Evolutionary conservation across 2,329 filamentous ascomycete genomes (phyloP), one percentile per base, ranked within the genome.

Genomic region (Exophiala sideris): DNA sequence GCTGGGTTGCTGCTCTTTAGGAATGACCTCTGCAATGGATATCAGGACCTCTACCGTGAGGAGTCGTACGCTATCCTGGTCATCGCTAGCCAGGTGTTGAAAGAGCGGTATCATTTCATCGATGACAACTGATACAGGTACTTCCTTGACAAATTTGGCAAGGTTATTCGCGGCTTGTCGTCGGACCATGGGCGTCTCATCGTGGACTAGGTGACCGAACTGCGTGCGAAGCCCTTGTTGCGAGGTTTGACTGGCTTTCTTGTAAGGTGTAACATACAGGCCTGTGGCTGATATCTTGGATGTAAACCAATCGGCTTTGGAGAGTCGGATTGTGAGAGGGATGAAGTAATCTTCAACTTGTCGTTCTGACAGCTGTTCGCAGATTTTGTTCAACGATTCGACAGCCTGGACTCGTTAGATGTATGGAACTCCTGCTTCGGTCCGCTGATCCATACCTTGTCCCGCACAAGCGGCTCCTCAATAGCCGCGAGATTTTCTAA

Each of bases 281-380:
- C 94, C 94, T 62, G 92, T 96, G 59, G 92, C 94, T 32, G 94
- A 99, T 62, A 99, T 94, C 78, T 97, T 99, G 62, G 94, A 97
- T 54, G 94, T 99, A 75, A 99, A 99, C 94, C 94, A 99, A 76
- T 99, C 94, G 75, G 94, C 94, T 82, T 97, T 99, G 62, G 94
- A 95, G 58, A 99, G 88, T 70, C 94, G 90, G 68, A 95, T 84
- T 56, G 91, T 91, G 68, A 99, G 86, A 59, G 94, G 94, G 65
- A 99, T 92, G 77, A 97, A 97, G 75, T 91, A 89, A 68, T 96
- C 89, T 79, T 99, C 94, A 70, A 97, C 87, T 78, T 99, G 94
- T 73, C 90, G 83, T 66, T 90, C 79, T 47, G 91, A 95, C 52
- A 99, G 82, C 71, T 96, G 85, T 69, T 86, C 84, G 82, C 94